Evolutionary conservation across 176 grass and related monocot genomes (phyloP), one percentile per base, ranked within the genome.

Genomic region (Oryza longistaminata): DNA sequence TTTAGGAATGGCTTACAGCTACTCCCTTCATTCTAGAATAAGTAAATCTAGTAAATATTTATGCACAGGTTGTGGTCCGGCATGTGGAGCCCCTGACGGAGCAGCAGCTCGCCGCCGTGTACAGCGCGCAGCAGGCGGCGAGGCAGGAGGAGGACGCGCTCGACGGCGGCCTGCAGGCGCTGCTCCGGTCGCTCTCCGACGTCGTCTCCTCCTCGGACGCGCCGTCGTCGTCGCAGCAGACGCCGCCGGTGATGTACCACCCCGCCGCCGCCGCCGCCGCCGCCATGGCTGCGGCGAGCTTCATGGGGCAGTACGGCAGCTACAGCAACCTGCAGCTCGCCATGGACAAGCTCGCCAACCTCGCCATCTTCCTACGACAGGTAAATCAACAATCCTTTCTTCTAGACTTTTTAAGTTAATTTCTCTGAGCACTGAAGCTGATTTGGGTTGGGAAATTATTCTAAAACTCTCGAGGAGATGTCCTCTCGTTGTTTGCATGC

Each of bases 21-120:
- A 35, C 34, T 35, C 0, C 34, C 34, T 35, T 0, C 34, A 5
- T 35, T 35, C 0, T 35, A 35, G 5, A 35, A 35, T 35, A 35
- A 35, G 4, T 4, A 35, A 35, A 35, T 2, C 29, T 31, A 2
- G 29, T 31, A 31, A 31, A 31, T 31, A 50, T 15, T 7, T n/a
- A 7, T 10, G 24, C 25, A 52, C 55, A 92, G 91, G 68, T 93
- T 3, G 72, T 71, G 49, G 5, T 90, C 26, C 86, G 82, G 74
- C 82, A 88, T 68, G 83, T 85, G 24, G 91, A 93, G 85, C 88
- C 91, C 33, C 49, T 90, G 24, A 70, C 82, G 49, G 88, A 93
- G 85, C 88, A 85, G 69, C 91, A 93, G 68, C 33, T 87, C 6
- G 11, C 87, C 40, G 91, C 62, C 4, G 78, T 82, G 17, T 79